These are phyloP conservation scores for Teratosphaeriaceae sp. DNA, from an alignment of 2,329 filamentous ascomycete species.

Conservation along the genomic window DNA sequence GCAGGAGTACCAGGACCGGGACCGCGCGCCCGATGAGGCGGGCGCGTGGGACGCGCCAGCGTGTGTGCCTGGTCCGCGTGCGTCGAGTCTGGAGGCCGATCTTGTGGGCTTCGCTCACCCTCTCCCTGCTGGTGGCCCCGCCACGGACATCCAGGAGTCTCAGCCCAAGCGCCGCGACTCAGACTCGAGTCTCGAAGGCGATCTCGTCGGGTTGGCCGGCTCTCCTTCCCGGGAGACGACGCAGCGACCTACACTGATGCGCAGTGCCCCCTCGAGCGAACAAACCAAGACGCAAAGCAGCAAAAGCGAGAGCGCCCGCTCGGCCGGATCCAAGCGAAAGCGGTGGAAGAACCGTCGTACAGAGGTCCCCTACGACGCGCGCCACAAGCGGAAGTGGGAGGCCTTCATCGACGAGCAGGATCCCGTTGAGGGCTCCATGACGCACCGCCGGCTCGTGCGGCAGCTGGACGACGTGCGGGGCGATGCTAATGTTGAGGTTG, in stretches of 20 bases:
- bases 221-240: not conserved
- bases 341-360: conserved; percentile 2
- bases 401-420: conserved; percentile 30
- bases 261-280: conserved; percentile 1
- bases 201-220: conserved; percentile 7
- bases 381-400: conserved; percentile 32
- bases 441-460: conserved; percentile 38
- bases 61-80: not conserved
- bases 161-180: not conserved
- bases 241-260: not conserved
- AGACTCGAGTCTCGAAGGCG: conserved; percentile 22
- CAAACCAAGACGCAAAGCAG: conserved; percentile 13
- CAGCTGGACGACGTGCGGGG: conserved; percentile 39
- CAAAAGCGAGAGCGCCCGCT: conserved; percentile 16
- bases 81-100: conserved; percentile 22
- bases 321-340: conserved; percentile 1
- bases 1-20: conserved; percentile 6
- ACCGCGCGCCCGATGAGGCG: conserved; percentile 6
- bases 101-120: conserved; percentile 1
- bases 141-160: too few relatives aligned
- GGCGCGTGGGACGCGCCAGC: too few relatives aligned
- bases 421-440: conserved; percentile 32
- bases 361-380: conserved; percentile 25
- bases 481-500: conserved; percentile 35
- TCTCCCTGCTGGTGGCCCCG: too few relatives aligned